Base-by-base conservation (phyloP, 148 eudicot species). In the Silene latifolia region DNA sequence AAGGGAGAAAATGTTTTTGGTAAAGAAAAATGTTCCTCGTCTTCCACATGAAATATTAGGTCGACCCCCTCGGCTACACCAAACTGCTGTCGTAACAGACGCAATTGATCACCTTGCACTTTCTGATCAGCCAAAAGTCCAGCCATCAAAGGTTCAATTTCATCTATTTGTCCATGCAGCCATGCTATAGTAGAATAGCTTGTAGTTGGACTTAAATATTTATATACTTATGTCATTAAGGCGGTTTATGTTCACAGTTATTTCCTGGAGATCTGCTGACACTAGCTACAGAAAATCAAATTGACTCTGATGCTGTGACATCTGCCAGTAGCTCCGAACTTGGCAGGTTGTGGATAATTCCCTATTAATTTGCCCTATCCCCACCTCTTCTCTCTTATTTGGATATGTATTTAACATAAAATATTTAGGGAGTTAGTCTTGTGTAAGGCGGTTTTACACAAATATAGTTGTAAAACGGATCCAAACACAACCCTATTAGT, bases 1-100 rank as follows among this genome's bases (percentile, higher is more conserved):
- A 24, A 76, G 78, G 47, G 72, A 76, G 46, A 67, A 18, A 25
- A 67, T 67, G 7, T 76, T 76, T 35, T 46, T 47, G 18, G n/a
- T 15, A 57, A 42, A 3, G 35, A 39, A 35, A 20, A 35, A 48
- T 17, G 23, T 5, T 19, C 72, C 65, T 76, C 53, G 35, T 67
- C 78, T 76, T 57, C 78, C 78, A 20, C 78, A 76, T 57, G 54
- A 42, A 42, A 59, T 66, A 32, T 67, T 32, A 57, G 56, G 64
- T 21, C 53, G 72, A 20, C 72, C 63, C 42, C 69, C 63, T 29
- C 3, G 46, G 6, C 27, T 29, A 29, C 5, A 56, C 35, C 64
- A 42, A 66, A 24, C 29, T 29, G 24, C 14, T 42, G 18, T 48
- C 42, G 21, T 57, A 8, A 10, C 56, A 56, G 60, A 76, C 18